Conservation (phyloP, 176 grass and related monocot genomes). For the Thalia dealbata region DNA sequence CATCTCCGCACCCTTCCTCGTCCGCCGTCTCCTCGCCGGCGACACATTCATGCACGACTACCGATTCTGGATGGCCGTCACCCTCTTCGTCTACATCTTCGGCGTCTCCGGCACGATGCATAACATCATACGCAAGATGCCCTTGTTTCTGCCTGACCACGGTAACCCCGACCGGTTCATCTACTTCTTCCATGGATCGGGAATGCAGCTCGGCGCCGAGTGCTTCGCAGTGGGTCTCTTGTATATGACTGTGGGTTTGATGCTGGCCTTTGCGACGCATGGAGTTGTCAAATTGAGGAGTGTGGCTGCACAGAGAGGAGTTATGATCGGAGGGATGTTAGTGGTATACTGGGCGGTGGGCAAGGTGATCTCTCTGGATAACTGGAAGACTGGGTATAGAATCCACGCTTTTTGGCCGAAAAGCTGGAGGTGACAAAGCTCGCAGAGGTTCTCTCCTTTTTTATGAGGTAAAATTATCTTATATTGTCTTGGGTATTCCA, state of each 20-base stretch:
- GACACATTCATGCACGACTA: constrained; percentile 72
- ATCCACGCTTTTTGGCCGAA: constrained; percentile 91
- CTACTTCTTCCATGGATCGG: constrained; percentile 88
- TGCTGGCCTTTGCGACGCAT: constrained; percentile 68
- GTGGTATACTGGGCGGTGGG: constrained; percentile 69
- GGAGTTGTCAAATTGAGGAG: constrained; percentile 46
- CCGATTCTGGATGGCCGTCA: constrained; percentile 60
- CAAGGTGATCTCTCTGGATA: constrained; percentile 87
- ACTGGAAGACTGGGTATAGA: constrained; percentile 96
- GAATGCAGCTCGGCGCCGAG: constrained; percentile 83
- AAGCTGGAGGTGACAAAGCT: constrained; percentile 56
- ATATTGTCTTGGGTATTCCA: background rate
- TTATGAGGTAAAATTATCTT: background rate
- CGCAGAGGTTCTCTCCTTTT: background rate
- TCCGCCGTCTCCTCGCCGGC: constrained; percentile 63
- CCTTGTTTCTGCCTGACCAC: constrained; percentile 64
- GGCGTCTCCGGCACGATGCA: constrained; percentile 92
- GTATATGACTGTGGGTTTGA: constrained; percentile 72
- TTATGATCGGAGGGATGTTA: constrained; percentile 55
- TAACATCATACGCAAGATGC: constrained; percentile 75
- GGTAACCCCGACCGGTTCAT: constrained; percentile 64
- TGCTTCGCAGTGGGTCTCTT: constrained; percentile 76
- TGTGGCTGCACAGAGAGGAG: constrained; percentile 44
- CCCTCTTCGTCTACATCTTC: constrained; percentile 83
- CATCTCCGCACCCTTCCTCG: constrained; percentile 45